Base-by-base conservation (phyloP, 805 yeast species). In the Blastobotrys chiropterorum region DNA sequence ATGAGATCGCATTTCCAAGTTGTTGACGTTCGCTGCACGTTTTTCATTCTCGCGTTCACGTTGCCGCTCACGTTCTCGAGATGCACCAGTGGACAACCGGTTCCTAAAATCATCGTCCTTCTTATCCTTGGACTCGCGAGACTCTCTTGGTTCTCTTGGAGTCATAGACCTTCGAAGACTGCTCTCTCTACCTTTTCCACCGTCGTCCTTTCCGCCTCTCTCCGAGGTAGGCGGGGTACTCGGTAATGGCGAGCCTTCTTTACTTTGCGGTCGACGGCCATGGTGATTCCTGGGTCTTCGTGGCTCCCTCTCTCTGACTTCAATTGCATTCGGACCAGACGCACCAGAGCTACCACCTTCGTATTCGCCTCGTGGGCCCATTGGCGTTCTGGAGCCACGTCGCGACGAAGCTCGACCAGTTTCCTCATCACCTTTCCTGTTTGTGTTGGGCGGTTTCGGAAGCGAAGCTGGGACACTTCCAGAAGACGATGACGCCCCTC, bases 11-110 rank as follows among this genome's bases (percentile, higher is more conserved):
- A 41, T 8, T 41, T 42, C 44, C 44, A 21, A 21, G 15, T 38
- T 47, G 19, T 17, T 17, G 31, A 21, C 15, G 26, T 15, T 14
- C 21, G 44, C 44, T 6, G 38, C 14, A 21, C 44, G 21, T 44
- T 47, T 20, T 15, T 53, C 52, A 3, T 55, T 47, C 22, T 53
- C 55, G 11, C 58, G 49, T 16, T 51, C 54, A 11, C 52, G 52
- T 17, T 48, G 44, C n/a, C 44, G 39, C 4, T 40, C 44, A 8
- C 40, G 44, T 15, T 49, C 45, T 6, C 48, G 15, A 5, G 31
- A 16, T 2, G 38, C 31, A 8, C 21, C 22, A 13, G 38, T 26
- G 11, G 34, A 26, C 11, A 26, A 11, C 34, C 34, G 5, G 11
- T 26, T 26, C 34, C 34, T 26, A 11, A 26, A 26, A 26, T 26